Evolutionary conservation across 2,329 filamentous ascomycete genomes (phyloP).

Genomic region (Ophiobolus disseminans): DNA sequence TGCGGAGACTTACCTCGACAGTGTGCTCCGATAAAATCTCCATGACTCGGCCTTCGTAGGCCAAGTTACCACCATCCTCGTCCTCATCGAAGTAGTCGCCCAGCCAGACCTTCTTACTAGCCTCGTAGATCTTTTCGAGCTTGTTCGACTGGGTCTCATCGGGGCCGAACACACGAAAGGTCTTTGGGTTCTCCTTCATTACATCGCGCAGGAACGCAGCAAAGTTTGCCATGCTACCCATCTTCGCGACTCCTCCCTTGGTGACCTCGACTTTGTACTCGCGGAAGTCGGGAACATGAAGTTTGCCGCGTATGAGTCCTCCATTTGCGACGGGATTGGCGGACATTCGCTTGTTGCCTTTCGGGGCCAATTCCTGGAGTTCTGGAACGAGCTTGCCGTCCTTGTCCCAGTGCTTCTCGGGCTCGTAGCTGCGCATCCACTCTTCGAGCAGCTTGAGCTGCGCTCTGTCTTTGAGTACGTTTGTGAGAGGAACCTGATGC

Average conservation of each 20-base stretch:
- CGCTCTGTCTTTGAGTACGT: slow-evolving; percentile 68
- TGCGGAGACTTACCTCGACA: slow-evolving; percentile 61
- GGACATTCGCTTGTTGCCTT: slow-evolving; percentile 73
- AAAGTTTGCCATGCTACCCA: slow-evolving; percentile 74
- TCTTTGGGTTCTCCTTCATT: slow-evolving; percentile 67
- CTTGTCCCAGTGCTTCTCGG: slow-evolving; percentile 72
- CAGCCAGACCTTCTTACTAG: slow-evolving; percentile 81
- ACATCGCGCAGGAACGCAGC: slow-evolving; percentile 72
- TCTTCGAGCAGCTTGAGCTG: slow-evolving; percentile 73
- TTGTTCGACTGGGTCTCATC: slow-evolving; percentile 87
- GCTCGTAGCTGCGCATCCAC: slow-evolving; percentile 80
- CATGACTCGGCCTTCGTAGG: slow-evolving; percentile 74
- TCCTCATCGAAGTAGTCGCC: slow-evolving; percentile 81
- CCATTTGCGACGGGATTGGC: slow-evolving; percentile 80
- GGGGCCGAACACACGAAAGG: slow-evolving; percentile 78
- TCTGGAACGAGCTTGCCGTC: slow-evolving; percentile 69
- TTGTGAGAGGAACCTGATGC: slow-evolving; percentile 78
- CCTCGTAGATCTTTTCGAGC: slow-evolving; percentile 73
- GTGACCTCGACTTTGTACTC: slow-evolving; percentile 70
- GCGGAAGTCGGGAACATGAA: slow-evolving; percentile 73
- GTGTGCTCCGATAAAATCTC: slow-evolving; percentile 86
- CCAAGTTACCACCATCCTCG: slow-evolving; percentile 74
- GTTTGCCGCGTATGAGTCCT: slow-evolving; percentile 69
- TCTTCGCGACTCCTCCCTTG: slow-evolving; percentile 63
- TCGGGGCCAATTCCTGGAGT: slow-evolving; percentile 69